These are phyloP conservation scores for Ascodesmis nigricans DNA, from an alignment of 495 filamentous ascomycete species.

Conservation along the genomic window DNA sequence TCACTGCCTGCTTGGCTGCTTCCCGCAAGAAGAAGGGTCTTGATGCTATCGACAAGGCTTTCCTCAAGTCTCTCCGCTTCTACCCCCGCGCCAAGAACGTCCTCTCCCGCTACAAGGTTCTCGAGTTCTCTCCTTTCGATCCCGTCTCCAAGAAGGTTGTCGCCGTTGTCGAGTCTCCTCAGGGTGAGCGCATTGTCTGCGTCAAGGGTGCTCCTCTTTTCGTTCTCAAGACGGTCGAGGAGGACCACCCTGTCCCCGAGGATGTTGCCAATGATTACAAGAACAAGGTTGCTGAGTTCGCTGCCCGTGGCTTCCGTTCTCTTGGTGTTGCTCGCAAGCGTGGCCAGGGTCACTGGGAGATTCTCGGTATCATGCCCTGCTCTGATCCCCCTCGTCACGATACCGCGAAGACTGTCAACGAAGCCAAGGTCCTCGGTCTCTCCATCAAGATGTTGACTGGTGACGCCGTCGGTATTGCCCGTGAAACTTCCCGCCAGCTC, in stretches of 20 bases:
- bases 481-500: constrained; percentile 72
- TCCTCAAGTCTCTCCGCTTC: constrained; percentile 57
- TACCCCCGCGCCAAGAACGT: constrained; percentile 59
- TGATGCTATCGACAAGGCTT: constrained; percentile 86
- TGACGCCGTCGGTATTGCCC: constrained; percentile 81
- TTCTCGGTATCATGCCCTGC: constrained; percentile 87
- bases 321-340: constrained; percentile 79
- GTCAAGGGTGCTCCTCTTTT: constrained; percentile 80
- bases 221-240: constrained; percentile 61
- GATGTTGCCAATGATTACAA: constrained; percentile 60
- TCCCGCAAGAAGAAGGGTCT: constrained; percentile 88
- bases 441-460: constrained; percentile 94
- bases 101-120: constrained; percentile 51
- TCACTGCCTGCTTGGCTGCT: constrained; percentile 75
- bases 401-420: constrained; percentile 70
- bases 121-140: constrained; percentile 75
- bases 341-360: constrained; percentile 56
- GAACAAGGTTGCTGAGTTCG: constrained; percentile 77
- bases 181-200: constrained; percentile 62
- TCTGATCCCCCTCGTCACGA: constrained; percentile 79
- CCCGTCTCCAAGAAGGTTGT: constrained; percentile 85
- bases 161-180: constrained; percentile 57
- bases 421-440: constrained; percentile 69
- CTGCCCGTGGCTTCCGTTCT: constrained; percentile 74
- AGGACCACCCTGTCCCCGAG: constrained; percentile 52